Evolutionary conservation across 164 flowering plant genomes (phyloP).

Genomic region (grape (Vitis vinifera)): DNA sequence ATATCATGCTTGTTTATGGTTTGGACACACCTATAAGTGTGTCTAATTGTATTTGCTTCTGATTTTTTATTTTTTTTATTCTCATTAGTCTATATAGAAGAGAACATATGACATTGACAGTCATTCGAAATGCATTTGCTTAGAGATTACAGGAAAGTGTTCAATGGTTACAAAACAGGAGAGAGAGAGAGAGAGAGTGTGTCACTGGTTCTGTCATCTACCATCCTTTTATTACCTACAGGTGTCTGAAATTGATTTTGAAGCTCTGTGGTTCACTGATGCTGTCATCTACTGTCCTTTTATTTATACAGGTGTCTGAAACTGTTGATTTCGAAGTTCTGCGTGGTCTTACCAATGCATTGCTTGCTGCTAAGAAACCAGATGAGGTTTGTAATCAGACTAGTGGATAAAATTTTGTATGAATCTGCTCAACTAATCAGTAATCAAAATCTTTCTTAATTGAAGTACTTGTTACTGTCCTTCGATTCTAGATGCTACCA

Average conservation of each 20-base stretch:
- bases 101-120: too few relatives aligned
- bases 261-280: slow-evolving; percentile 14
- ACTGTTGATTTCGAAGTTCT: slow-evolving; percentile 61
- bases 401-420: background rate
- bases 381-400: slow-evolving; percentile 63
- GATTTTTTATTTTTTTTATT: too few relatives aligned
- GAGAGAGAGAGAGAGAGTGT: too few relatives aligned
- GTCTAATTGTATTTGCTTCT: too few relatives aligned
- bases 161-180: too few relatives aligned
- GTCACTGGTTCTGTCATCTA: background rate
- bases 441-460: too few relatives aligned
- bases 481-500: too few relatives aligned
- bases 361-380: slow-evolving; percentile 87
- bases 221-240: slow-evolving; percentile 24
- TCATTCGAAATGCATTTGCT: too few relatives aligned
- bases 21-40: background rate
- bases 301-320: slow-evolving; percentile 49
- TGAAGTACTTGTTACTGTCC: too few relatives aligned
- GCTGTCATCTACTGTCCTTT: slow-evolving; percentile 8
- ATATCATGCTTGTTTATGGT: background rate
- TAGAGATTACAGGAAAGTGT: too few relatives aligned
- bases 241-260: slow-evolving; percentile 63
- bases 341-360: slow-evolving; percentile 79
- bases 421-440: background rate
- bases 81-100: too few relatives aligned